Base-by-base conservation (phyloP, 1,139 yeast species). In the Entelexis sorbosivorans region DNA sequence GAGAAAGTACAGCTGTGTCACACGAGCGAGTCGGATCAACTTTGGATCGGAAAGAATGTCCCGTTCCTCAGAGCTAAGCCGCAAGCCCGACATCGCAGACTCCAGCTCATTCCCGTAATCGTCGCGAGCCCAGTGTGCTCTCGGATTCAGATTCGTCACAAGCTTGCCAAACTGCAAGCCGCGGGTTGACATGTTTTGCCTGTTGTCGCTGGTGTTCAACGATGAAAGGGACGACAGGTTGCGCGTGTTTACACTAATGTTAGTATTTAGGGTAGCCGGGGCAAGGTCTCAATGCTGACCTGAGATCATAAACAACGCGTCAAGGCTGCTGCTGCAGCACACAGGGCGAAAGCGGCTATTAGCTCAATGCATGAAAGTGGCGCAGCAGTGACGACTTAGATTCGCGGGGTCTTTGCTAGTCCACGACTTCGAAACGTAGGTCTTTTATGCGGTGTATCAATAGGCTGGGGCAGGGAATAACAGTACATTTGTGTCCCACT, bases 11-110 rank as follows among this genome's bases (percentile, higher is more conserved):
- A 76, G 66, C 60, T 76, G 79, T 19, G 88, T 79, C 36, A 91
- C 96, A 54, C 88, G 85, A 5, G 93, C 94, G 57, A 87, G 71
- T 55, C 99, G 74, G 64, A 83, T 84, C 8, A 94, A 87, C 62
- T 86, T 87, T 44, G 85, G 81, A 46, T 78, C 76, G 56, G 79
- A 77, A 13, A 88, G 81, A 62, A 78, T 79, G 24, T 47, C 51
- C 32, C 48, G 48, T 26, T 58, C 61, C 38, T 54, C 59, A 5
- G 40, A 35, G 22, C 47, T 43, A 11, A 57, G 51, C 9, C 47
- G 42, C 35, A 54, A 24, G 7, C 40, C 52, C 10, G 49, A 31
- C 49, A 55, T 47, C 33, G 39, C 29, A 2, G 33, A 10, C 32
- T 55, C 57, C 9, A 54, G 42, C n/a, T 49, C 51, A 2, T 16